A percentile compares a stretch with the other conserved stretches of the same genome.
phyloP scores from a whole-genome alignment of 2,329 filamentous ascomycete species.

The Phialocephala subalpina region DNA sequence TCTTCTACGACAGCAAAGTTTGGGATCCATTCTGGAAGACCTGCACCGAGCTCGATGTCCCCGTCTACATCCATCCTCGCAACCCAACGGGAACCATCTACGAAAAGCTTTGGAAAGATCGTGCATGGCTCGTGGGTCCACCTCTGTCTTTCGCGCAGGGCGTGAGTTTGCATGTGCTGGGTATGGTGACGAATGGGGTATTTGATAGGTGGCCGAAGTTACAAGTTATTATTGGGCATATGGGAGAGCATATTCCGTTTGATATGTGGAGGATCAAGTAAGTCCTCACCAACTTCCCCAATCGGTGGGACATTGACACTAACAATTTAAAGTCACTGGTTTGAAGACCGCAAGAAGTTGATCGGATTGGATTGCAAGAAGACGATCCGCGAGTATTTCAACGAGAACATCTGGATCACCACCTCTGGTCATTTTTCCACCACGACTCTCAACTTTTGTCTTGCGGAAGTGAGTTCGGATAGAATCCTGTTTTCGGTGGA shows the following conservation, averaged over 20 bases:
- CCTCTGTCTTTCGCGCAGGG: conserved; percentile 64
- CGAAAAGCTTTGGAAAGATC: conserved; percentile 54
- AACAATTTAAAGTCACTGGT: background rate
- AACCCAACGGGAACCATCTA: conserved; percentile 63
- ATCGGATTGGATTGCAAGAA: conserved; percentile 43
- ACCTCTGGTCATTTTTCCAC: conserved; percentile 65
- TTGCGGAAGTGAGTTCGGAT: conserved; percentile 57
- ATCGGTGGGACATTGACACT: too few species aligned
- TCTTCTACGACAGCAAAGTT: conserved; percentile 69
- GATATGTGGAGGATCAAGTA: background rate
- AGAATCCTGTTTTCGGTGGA: conserved; percentile 60
- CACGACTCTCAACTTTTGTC: conserved; percentile 38
- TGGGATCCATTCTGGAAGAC: conserved; percentile 70
- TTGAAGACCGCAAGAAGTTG: conserved; percentile 45
- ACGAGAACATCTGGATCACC: conserved; percentile 63
- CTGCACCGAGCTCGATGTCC: conserved; percentile 65
- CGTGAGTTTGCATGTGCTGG: conserved; percentile 64
- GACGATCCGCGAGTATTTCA: conserved; percentile 60
- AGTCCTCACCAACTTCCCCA: background rate
- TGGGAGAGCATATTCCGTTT: conserved; percentile 58
- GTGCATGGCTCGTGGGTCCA: conserved; percentile 67
- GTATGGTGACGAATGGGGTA: conserved; percentile 58
- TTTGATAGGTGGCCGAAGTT: conserved; percentile 56
- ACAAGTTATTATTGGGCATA: conserved; percentile 55
- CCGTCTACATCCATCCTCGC: conserved; percentile 68